A percentile compares a stretch with the other conserved stretches of the same genome.
Evolutionary conservation across 1,284 basidiomycete genomes (phyloP).

Genomic region (Pseudozyma sp.): DNA sequence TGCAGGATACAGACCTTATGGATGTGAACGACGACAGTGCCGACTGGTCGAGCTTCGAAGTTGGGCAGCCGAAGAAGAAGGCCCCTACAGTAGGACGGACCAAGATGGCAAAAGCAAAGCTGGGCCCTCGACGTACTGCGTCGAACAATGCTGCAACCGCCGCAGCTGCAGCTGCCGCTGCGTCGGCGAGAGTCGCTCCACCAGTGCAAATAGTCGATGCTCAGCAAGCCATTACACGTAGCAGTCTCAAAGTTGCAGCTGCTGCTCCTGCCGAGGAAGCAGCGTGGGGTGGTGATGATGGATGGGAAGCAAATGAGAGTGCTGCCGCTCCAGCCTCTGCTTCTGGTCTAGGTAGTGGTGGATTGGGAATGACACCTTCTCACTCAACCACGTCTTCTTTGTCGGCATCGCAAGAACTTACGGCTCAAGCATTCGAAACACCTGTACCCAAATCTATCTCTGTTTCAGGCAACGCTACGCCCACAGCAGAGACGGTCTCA

Average conservation of each 20-base stretch:
- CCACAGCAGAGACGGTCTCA: not conserved
- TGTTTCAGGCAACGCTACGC: slow-evolving; percentile 1
- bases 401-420: slow-evolving; percentile 37
- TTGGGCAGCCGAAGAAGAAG: slow-evolving; percentile 48
- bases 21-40: slow-evolving; percentile 60
- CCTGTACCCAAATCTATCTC: slow-evolving; percentile 18
- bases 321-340: not conserved
- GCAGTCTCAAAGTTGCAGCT: slow-evolving; percentile 46
- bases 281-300: slow-evolving; percentile 41
- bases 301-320: slow-evolving; percentile 25
- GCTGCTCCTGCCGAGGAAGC: slow-evolving; percentile 26
- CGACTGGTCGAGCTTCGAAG: slow-evolving; percentile 59
- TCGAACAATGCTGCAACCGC: slow-evolving; percentile 26
- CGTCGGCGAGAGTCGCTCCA: not conserved
- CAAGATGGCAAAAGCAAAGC: slow-evolving; percentile 43
- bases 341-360: not conserved
- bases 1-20: slow-evolving; percentile 47
- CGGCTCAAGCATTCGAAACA: slow-evolving; percentile 34
- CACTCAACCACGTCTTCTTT: slow-evolving; percentile 7
- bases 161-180: slow-evolving; percentile 13
- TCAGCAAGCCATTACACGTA: slow-evolving; percentile 34
- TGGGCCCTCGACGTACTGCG: slow-evolving; percentile 27
- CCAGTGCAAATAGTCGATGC: slow-evolving; percentile 20
- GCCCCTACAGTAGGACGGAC: slow-evolving; percentile 21
- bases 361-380: slow-evolving; percentile 2